Evolutionary conservation across 2,329 filamentous ascomycete species (phyloP), one percentile per base, ranked within the genome.

Genomic region (Pestalotiopsis sp.): DNA sequence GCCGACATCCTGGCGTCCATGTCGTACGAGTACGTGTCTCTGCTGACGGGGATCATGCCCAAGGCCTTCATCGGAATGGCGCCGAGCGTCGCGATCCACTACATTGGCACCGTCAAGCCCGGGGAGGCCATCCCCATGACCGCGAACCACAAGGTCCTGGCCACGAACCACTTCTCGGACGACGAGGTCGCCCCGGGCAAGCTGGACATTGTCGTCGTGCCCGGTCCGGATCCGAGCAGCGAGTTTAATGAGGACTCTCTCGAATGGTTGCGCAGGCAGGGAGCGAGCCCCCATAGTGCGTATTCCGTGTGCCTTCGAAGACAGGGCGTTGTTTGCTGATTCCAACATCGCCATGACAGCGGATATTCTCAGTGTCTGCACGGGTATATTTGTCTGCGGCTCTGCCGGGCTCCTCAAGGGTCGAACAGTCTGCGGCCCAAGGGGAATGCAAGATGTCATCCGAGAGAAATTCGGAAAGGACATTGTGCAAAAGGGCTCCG

Each of bases 321-420:
- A 36, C 2, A 36, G 31, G 31, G 31, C 31, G 31, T 9, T 2
- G 31, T 36, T 52, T 23, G 45, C n/a, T 52, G n/a, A 52, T n/a
- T 7, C 7, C 5, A 52, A n/a, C 3, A 7, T n/a, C 20, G n/a
- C 17, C 31, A 36, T 9, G 14, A n/a, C 3, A 52, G 45, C 83
- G 13, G 86, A 88, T 69, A 79, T 89, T 52, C 75, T 88, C 69
- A 82, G 82, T 70, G 80, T 88, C 11, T 89, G 86, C 76, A 86
- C 85, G 3, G 86, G 85, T 0, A 80, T 84, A 27, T 81, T 83
- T 45, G 23, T 87, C 13, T 85, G 85, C 67, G 85, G 80, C 17
- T 80, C 80, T 20, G 85, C 85, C 0, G 86, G 86, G 0, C 73
- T 89, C 23, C 69, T 85, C 39, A 79, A 82, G 57, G 85, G 84